These are phyloP conservation scores for Litchi chinensis DNA, from an alignment of 345 rosid genomes.

Conservation along the genomic window DNA sequence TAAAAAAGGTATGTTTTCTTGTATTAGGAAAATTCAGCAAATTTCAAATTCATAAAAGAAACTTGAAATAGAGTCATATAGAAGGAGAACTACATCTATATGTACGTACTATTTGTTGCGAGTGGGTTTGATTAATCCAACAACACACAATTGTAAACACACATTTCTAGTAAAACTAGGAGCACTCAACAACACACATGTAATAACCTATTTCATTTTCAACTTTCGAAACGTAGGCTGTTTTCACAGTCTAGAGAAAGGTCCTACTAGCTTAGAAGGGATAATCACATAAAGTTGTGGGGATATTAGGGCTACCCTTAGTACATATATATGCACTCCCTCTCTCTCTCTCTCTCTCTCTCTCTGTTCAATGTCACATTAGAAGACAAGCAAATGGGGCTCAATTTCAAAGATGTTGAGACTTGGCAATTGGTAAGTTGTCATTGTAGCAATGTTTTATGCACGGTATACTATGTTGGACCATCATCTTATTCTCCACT, in stretches of 20 bases:
- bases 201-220: background rate
- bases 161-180: too few relatives aligned
- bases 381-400: background rate
- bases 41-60: too few relatives aligned
- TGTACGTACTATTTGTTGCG: too few relatives aligned
- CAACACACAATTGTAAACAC: too few relatives aligned
- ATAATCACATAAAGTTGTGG: background rate
- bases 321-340: background rate
- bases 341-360: background rate
- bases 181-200: background rate
- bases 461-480: slow-evolving; percentile 11
- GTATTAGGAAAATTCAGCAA: too few relatives aligned
- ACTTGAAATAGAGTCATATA: too few relatives aligned
- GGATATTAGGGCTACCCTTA: background rate
- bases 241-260: background rate
- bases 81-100: too few relatives aligned
- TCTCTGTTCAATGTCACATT: background rate
- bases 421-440: slow-evolving; percentile 16
- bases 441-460: background rate
- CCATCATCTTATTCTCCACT: background rate
- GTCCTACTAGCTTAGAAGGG: background rate
- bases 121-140: too few relatives aligned
- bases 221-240: background rate
- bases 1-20: too few relatives aligned
- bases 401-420: background rate